These are phyloP conservation scores for Sanghuangporus baumii DNA, from an alignment of 1,284 basidiomycete species.

Conservation along the genomic window DNA sequence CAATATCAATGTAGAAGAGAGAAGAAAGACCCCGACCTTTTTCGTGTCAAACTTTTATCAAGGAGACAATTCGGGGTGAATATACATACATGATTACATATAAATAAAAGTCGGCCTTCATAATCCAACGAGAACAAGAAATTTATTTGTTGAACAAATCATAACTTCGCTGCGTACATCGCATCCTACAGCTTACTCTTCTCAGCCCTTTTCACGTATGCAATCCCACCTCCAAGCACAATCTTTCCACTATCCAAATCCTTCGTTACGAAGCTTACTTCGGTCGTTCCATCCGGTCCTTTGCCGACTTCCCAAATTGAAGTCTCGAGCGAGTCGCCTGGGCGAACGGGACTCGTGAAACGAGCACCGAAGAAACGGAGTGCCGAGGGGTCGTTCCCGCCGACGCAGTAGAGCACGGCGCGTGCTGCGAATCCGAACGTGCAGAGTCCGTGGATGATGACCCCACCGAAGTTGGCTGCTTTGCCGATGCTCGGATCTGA, in stretches of 20 bases:
- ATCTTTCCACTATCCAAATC: conserved; percentile 67
- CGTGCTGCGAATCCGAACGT: conserved; percentile 76
- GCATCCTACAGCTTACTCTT: conserved; percentile 45
- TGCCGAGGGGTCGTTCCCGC: conserved; percentile 50
- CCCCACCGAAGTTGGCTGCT: conserved; percentile 68
- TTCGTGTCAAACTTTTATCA: no score
- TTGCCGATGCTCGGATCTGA: conserved; percentile 68
- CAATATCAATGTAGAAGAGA: no score
- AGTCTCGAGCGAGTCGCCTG: conserved; percentile 75
- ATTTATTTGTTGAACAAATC: no score
- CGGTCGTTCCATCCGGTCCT: conserved; percentile 58
- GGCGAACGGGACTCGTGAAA: conserved; percentile 77
- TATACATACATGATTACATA: no score
- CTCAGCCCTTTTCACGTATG: conserved; percentile 50
- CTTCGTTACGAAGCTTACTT: conserved; percentile 69
- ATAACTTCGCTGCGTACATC: not conserved
- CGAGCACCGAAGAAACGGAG: conserved; percentile 64
- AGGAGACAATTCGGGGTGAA: no score
- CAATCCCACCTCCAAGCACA: conserved; percentile 50
- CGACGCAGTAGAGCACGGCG: conserved; percentile 58
- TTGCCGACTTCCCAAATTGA: conserved; percentile 70
- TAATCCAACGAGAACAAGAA: no score
- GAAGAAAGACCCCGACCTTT: no score
- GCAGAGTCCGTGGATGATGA: conserved; percentile 78
- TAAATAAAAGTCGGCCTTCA: no score